Evolutionary conservation across 2,329 filamentous ascomycete genomes (phyloP).

Genomic region (Diaporthe vexans): DNA sequence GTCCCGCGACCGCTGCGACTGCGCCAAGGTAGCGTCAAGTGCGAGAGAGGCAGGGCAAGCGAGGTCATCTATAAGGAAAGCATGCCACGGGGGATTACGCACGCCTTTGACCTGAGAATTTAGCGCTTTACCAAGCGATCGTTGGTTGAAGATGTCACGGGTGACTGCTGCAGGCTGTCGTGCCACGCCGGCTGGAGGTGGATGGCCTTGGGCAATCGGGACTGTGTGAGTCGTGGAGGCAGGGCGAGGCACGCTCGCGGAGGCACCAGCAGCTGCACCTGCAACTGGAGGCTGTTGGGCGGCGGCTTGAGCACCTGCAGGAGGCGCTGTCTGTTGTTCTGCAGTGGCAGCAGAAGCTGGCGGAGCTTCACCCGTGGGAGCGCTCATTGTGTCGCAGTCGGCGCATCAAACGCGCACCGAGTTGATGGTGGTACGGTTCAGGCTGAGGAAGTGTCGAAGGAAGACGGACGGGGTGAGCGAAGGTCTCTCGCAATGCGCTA

Average conservation of each 20-base stretch:
- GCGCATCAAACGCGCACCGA: slow-evolving; percentile 41
- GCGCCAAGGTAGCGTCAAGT: neutral
- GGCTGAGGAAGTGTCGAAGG: neutral
- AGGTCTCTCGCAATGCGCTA: slow-evolving; percentile 19
- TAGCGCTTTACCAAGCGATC: slow-evolving; percentile 76
- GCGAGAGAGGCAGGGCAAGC: neutral
- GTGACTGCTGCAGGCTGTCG: slow-evolving; percentile 45
- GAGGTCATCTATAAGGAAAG: neutral
- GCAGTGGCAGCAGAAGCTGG: slow-evolving; percentile 36
- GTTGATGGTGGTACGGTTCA: slow-evolving; percentile 22
- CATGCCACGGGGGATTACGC: slow-evolving; percentile 49
- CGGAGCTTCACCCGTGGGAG: slow-evolving; percentile 41
- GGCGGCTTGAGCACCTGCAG: slow-evolving; percentile 32
- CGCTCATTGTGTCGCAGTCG: slow-evolving; percentile 40
- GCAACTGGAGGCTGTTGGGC: slow-evolving; percentile 23
- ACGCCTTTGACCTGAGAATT: slow-evolving; percentile 79
- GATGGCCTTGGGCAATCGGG: slow-evolving; percentile 37
- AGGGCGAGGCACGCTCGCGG: slow-evolving; percentile 32
- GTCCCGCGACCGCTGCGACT: slow-evolving; percentile 25
- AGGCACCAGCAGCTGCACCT: slow-evolving; percentile 15
- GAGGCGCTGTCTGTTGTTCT: slow-evolving; percentile 31
- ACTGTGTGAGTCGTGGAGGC: slow-evolving; percentile 33
- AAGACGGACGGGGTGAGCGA: neutral
- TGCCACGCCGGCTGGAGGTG: slow-evolving; percentile 39
- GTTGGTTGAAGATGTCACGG: slow-evolving; percentile 70